Evolutionary conservation across 1,284 basidiomycete genomes (phyloP), one percentile per base, ranked within the genome.

Genomic region (Anthracocystis walkeri): DNA sequence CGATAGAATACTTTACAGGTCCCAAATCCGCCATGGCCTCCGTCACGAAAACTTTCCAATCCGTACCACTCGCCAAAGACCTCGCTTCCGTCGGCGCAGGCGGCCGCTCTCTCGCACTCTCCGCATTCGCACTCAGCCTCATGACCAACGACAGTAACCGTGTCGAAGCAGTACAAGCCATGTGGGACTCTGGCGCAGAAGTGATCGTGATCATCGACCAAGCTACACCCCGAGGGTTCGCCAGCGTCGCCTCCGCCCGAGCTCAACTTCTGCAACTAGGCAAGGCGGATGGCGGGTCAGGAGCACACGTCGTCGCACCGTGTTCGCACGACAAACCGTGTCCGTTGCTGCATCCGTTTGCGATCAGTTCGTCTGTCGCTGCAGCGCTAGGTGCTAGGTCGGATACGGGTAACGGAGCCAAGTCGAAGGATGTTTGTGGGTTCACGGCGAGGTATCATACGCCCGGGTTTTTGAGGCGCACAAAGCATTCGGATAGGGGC

Each of bases 301-400:
- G 58, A 4, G 89, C 89, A 45, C 91, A 94, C 86, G 91, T 95
- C 18, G 87, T 95, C 2, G 75, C 67, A 4, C 86, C 95, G 89
- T 99, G 97, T 83, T 93, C 97, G 23, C 96, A 99, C 83, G 95
- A 99, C 83, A 88, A 88, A 16, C 87, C 88, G 25, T 99, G 97
- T 83, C 96, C 97, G 1, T 80, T 90, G 6, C 86, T 93, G 14
- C 77, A 82, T 58, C 71, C 80, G 12, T 81, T 78, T 33, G 20
- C 58, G 23, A 64, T 75, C 41, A 50, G 33, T 44, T 63, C 65
- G 11, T 33, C 53, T 10, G 53, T 61, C 8, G 65, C 65, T 5
- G 21, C 49, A 0, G 63, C 58, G 1, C 52, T 69, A 5, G 63
- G 59, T 4, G 62, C 57, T 0, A 21, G 68, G 2, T 41, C 61